Percentiles rank a stretch among this genome's conserved stretches.
These are phyloP conservation scores for Podosphaera xanthii DNA, from an alignment of 2,329 filamentous ascomycete genomes.

Conservation along the genomic window DNA sequence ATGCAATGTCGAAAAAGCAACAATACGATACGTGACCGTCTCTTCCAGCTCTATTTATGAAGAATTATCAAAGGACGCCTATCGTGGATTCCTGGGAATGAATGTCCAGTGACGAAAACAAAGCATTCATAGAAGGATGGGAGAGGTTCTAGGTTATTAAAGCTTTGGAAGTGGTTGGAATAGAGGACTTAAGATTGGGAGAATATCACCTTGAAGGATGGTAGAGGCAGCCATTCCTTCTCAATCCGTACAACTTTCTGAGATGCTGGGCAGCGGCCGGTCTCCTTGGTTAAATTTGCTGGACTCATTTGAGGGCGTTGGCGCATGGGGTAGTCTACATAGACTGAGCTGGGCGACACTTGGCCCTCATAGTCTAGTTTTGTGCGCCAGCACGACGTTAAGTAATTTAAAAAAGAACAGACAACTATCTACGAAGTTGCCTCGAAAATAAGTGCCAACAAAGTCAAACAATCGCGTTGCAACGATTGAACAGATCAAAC, in stretches of 20 bases:
- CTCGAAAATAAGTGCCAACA: too few relatives aligned
- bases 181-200: not conserved
- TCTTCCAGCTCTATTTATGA: not conserved
- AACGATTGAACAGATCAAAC: too few relatives aligned
- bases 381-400: not conserved
- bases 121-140: not conserved
- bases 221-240: not conserved
- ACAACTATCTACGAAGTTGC: too few relatives aligned
- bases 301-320: not conserved
- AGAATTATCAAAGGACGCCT: not conserved
- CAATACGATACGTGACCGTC: not conserved
- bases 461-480: too few relatives aligned
- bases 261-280: not conserved
- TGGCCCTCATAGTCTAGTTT: not conserved
- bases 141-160: not conserved
- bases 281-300: not conserved
- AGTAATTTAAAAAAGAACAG: not conserved
- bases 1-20: constrained; percentile 3
- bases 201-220: too few relatives aligned
- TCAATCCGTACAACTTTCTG: not conserved
- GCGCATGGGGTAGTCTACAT: not conserved
- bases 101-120: not conserved
- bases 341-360: not conserved
- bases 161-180: not conserved
- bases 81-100: not conserved